These are phyloP conservation scores for Nicotiana tomentosiformis DNA, from an alignment of 257 asterid genomes.

Conservation along the genomic window DNA sequence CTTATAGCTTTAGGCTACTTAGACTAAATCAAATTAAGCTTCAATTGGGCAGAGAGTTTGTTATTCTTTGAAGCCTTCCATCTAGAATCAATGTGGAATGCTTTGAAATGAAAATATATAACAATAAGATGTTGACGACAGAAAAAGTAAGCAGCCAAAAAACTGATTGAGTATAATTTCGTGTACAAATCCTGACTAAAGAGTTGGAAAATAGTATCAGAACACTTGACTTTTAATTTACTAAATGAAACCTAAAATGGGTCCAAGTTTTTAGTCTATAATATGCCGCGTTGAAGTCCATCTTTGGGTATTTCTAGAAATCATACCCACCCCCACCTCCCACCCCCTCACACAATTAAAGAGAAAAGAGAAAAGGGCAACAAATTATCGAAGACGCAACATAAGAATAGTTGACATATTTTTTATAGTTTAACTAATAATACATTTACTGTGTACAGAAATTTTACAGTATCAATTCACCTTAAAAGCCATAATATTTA, in stretches of 20 bases:
- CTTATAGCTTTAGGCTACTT: background rate
- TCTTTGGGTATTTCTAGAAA: conserved; percentile 1
- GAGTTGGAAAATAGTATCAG: background rate
- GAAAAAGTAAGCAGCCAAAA: background rate
- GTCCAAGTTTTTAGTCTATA: background rate
- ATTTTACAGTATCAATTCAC: too few relatives aligned
- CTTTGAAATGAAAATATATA: background rate
- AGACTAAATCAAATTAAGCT: background rate
- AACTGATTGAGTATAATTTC: background rate
- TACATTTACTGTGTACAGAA: too few relatives aligned
- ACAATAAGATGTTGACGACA: background rate
- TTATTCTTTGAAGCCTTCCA: background rate
- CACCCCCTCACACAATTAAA: background rate
- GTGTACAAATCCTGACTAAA: background rate
- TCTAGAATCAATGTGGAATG: background rate
- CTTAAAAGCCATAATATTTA: too few relatives aligned
- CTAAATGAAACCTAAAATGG: background rate
- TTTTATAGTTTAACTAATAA: too few relatives aligned
- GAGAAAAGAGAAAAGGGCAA: background rate
- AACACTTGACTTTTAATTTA: background rate
- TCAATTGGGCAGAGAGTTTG: background rate
- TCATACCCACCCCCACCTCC: background rate
- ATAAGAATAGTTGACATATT: too few relatives aligned
- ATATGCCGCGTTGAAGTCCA: conserved; percentile 5
- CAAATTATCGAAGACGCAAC: background rate